A percentile compares a stretch with the other conserved stretches of the same genome.
phyloP scores from a whole-genome alignment of 352 stramenopile species.

The Pythium volutum region DNA sequence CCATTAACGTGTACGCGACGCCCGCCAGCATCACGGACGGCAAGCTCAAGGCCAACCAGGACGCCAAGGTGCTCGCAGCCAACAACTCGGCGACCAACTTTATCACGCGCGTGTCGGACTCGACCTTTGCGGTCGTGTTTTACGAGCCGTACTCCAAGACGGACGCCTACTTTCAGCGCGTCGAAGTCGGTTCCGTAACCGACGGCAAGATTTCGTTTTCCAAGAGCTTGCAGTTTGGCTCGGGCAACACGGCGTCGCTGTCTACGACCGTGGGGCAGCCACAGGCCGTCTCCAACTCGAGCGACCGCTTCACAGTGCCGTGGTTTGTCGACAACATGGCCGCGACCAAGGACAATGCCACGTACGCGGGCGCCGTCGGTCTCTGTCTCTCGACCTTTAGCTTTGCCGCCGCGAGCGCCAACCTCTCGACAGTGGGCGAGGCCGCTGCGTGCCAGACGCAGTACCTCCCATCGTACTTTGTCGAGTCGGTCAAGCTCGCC shows the following conservation, averaged over 20 bases:
- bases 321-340: slow-evolving; percentile 57
- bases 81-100: slow-evolving; percentile 71
- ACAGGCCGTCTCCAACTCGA: slow-evolving; percentile 60
- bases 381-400: slow-evolving; percentile 56
- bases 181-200: slow-evolving; percentile 47
- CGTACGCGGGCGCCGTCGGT: slow-evolving; percentile 37
- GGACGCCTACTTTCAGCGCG: slow-evolving; percentile 49
- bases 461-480: slow-evolving; percentile 65
- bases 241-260: slow-evolving; percentile 34
- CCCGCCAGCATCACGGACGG: slow-evolving; percentile 46
- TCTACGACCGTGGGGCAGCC: slow-evolving; percentile 56
- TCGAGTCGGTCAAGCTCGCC: slow-evolving; percentile 63
- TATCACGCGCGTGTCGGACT: slow-evolving; percentile 59
- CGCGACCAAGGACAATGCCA: slow-evolving; percentile 49
- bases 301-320: slow-evolving; percentile 56
- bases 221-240: slow-evolving; percentile 48
- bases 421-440: slow-evolving; percentile 29
- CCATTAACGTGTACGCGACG: slow-evolving; percentile 42
- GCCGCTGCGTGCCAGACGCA: slow-evolving; percentile 53
- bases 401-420: slow-evolving; percentile 24
- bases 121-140: slow-evolving; percentile 57
- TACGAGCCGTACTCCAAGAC: slow-evolving; percentile 61
- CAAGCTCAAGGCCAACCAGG: slow-evolving; percentile 37
- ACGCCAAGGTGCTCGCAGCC: slow-evolving; percentile 41
- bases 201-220: slow-evolving; percentile 55